Evolutionary conservation across 2,329 filamentous ascomycete species (phyloP).

Genomic region (Monilinia vaccinii-corymbosi): DNA sequence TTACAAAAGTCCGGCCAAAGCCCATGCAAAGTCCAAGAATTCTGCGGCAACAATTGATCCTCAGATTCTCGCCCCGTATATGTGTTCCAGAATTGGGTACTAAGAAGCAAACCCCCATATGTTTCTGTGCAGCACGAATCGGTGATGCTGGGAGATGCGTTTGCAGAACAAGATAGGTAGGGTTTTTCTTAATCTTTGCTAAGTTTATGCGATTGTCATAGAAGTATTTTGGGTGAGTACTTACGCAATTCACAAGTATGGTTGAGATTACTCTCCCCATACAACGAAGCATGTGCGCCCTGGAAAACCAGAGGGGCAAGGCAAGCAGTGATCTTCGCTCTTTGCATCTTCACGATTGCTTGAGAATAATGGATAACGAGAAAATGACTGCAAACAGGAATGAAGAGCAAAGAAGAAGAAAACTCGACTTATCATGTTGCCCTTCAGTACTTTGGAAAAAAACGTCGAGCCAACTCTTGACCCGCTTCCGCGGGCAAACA

Average conservation of each 20-base stretch:
- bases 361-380: background rate
- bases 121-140: constrained; percentile 59
- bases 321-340: background rate
- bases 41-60: constrained; percentile 48
- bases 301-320: background rate
- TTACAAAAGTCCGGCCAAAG: constrained; percentile 38
- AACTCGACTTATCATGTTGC: background rate
- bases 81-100: constrained; percentile 56
- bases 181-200: constrained; percentile 17
- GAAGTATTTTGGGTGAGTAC: background rate
- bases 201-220: background rate
- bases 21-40: constrained; percentile 45
- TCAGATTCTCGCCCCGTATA: constrained; percentile 50
- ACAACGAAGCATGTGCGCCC: constrained; percentile 14
- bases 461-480: background rate
- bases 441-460: background rate
- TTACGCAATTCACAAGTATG: constrained; percentile 24
- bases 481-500: background rate
- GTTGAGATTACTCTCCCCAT: constrained; percentile 24
- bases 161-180: constrained; percentile 40
- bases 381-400: background rate
- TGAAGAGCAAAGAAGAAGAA: background rate
- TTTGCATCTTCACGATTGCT: background rate
- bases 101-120: constrained; percentile 51
- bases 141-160: constrained; percentile 36